Conservation (phyloP, 2,329 filamentous ascomycete species). For the Verticillium alfalfae region DNA sequence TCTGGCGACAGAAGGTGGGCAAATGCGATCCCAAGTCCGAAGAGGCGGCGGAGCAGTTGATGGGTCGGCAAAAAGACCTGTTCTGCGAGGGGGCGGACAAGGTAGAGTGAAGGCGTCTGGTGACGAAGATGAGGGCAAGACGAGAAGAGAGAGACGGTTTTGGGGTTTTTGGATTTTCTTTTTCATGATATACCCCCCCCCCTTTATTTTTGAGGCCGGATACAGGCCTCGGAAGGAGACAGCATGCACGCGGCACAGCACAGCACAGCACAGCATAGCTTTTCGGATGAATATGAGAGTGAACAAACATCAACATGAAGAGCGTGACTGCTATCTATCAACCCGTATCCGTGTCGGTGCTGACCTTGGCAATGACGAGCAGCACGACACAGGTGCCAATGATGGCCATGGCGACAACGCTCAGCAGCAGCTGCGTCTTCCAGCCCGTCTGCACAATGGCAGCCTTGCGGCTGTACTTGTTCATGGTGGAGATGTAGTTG, state of each 20-base stretch:
- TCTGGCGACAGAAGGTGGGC: conserved; percentile 63
- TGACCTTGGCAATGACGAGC: conserved; percentile 40
- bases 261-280: background rate
- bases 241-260: background rate
- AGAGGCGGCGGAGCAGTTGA: conserved; percentile 17
- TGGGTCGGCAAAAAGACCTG: conserved; percentile 46
- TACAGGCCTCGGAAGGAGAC: background rate
- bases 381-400: conserved; percentile 61
- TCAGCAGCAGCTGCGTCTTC: conserved; percentile 76
- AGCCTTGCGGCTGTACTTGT: conserved; percentile 69
- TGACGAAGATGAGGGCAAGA: background rate
- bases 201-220: background rate
- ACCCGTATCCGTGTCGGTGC: background rate
- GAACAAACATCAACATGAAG: too few species aligned
- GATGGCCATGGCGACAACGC: conserved; percentile 55
- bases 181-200: conserved; percentile 8
- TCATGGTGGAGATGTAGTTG: conserved; percentile 81
- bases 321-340: background rate
- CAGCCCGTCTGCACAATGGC: conserved; percentile 90
- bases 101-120: background rate
- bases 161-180: background rate
- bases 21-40: conserved; percentile 45
- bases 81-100: conserved; percentile 49
- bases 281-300: background rate
- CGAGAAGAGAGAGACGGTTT: background rate